Conservation (phyloP, 129 eudicot genomes). For the Artemisia annua region DNA sequence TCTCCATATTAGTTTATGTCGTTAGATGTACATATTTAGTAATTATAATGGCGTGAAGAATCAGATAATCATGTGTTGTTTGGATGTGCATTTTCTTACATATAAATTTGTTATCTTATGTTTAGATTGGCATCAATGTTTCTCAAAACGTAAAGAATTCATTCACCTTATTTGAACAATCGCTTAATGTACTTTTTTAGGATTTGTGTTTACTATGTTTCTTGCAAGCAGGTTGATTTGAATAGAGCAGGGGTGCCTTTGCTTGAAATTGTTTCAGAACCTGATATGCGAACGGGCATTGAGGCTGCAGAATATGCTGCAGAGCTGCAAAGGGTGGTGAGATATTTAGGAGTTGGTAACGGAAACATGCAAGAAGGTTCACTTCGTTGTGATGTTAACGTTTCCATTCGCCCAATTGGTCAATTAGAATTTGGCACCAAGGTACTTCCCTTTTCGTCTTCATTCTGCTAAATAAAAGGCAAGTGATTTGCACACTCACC, state of each 20-base stretch:
- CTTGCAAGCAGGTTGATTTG: conserved; percentile 73
- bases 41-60: no score
- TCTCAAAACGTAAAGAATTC: no score
- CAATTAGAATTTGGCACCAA: conserved; percentile 89
- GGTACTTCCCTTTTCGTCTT: conserved; percentile 36
- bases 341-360: conserved; percentile 89
- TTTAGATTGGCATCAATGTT: neutral
- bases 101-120: neutral
- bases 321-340: conserved; percentile 89
- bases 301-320: conserved; percentile 99
- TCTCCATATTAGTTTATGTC: neutral
- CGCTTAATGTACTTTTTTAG: neutral
- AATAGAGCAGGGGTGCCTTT: conserved; percentile 97
- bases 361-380: conserved; percentile 99
- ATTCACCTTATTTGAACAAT: neutral
- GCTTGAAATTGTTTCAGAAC: conserved; percentile 98
- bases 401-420: conserved; percentile 89
- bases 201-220: neutral
- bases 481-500: no score
- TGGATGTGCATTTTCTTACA: no score
- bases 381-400: conserved; percentile 95
- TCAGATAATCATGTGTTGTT: neutral
- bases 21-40: neutral
- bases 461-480: neutral
- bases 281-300: conserved; percentile 92